phyloP scores from a whole-genome alignment of 202 grass and related monocot species.

The Carex arenaria region DNA sequence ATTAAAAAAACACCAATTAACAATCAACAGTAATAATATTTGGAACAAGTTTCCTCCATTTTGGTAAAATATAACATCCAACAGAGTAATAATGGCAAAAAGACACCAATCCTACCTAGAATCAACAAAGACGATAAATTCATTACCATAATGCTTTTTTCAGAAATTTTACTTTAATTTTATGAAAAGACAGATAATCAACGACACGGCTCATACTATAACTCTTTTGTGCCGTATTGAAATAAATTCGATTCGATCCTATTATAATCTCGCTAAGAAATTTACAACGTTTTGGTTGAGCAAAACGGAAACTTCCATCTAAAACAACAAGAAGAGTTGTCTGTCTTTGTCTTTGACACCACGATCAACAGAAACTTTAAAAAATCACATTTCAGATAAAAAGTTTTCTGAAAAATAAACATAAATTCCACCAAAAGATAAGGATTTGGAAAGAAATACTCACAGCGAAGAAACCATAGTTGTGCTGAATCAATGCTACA shows the following conservation, averaged over 20 bases:
- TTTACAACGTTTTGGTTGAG: neutral
- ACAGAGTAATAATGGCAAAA: neutral
- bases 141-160: neutral
- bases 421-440: neutral
- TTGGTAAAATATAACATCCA: neutral
- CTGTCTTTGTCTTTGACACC: neutral
- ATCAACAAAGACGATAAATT: neutral
- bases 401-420: neutral
- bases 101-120: neutral
- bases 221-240: neutral
- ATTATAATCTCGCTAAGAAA: neutral
- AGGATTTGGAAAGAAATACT: neutral
- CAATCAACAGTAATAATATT: neutral
- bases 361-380: neutral
- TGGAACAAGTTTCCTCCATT: neutral
- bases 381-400: neutral
- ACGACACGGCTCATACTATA: neutral
- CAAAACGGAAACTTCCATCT: too few species aligned
- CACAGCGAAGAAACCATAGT: conserved; percentile 4
- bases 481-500: neutral
- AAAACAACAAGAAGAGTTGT: neutral
- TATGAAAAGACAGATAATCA: neutral
- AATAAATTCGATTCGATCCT: neutral
- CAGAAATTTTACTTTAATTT: neutral
- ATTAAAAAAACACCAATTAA: neutral